Evolutionary conservation across 768 basidiomycete genomes (phyloP).

Genomic region (Podaxis pistillaris): DNA sequence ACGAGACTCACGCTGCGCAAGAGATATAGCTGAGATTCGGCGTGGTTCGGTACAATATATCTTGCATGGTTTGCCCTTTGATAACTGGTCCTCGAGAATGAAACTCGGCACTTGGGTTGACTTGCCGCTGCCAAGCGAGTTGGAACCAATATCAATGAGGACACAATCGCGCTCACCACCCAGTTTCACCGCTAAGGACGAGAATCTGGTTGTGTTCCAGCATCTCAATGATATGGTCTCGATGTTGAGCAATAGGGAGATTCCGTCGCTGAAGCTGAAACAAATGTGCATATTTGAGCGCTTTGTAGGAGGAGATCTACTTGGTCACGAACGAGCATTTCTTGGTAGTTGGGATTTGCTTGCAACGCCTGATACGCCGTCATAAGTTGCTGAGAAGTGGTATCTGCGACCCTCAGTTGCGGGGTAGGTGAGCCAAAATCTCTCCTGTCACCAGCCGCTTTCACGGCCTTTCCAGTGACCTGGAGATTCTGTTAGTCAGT

Average conservation of each 20-base stretch:
- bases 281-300: constrained; percentile 5
- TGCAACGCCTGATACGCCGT: constrained; percentile 55
- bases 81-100: constrained; percentile 87
- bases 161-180: constrained; percentile 29
- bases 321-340: constrained; percentile 73
- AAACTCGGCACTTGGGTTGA: constrained; percentile 95
- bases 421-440: not conserved
- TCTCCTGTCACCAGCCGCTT: not conserved
- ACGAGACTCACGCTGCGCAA: constrained; percentile 68
- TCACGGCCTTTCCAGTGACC: constrained; percentile 2
- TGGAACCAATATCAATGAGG: constrained; percentile 5
- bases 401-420: constrained; percentile 1
- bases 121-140: constrained; percentile 68
- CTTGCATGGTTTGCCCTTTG: constrained; percentile 78
- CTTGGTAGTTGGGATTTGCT: constrained; percentile 67
- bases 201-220: constrained; percentile 79
- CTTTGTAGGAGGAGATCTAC: not conserved
- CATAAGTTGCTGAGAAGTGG: constrained; percentile 11
- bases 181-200: constrained; percentile 65
- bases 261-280: constrained; percentile 66
- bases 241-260: constrained; percentile 85
- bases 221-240: constrained; percentile 64
- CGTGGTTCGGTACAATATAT: constrained; percentile 96
- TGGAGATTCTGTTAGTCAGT: not conserved
- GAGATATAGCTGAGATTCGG: constrained; percentile 92